Percentiles rank a stretch among this genome's conserved stretches.
phyloP scores from a whole-genome alignment of 768 basidiomycete genomes.

The Myochromella boudieri region DNA sequence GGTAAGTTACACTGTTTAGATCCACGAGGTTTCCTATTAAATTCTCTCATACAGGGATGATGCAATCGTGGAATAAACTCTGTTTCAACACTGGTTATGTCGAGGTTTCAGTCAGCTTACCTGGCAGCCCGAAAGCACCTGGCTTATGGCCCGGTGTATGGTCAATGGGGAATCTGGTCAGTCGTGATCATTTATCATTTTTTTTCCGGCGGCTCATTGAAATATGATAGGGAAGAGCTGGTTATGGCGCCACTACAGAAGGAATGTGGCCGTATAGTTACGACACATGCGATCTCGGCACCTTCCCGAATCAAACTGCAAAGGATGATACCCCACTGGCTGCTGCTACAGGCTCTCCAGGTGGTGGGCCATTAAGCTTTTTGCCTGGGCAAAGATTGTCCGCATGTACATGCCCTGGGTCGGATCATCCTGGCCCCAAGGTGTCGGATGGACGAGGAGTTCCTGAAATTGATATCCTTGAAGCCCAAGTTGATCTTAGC shows the following conservation, averaged over 20 bases:
- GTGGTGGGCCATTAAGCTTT: conserved; percentile 63
- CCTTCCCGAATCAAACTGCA: conserved; percentile 77
- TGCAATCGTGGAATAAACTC: conserved; percentile 91
- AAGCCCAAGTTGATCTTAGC: conserved; percentile 68
- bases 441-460: conserved; percentile 69
- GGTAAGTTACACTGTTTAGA: conserved; percentile 48
- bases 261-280: conserved; percentile 88
- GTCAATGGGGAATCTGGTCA: conserved; percentile 75
- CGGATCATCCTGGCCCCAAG: conserved; percentile 87
- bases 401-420: conserved; percentile 83
- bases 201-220: background rate
- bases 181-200: conserved; percentile 10
- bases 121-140: conserved; percentile 56
- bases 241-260: conserved; percentile 88
- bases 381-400: conserved; percentile 87
- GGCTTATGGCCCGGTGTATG: conserved; percentile 88
- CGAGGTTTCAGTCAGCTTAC: conserved; percentile 78
- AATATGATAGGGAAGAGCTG: conserved; percentile 64
- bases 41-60: conserved; percentile 45
- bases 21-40: conserved; percentile 11
- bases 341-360: conserved; percentile 49
- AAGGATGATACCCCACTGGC: conserved; percentile 57
- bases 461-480: conserved; percentile 92
- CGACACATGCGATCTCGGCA: conserved; percentile 83
- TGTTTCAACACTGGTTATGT: conserved; percentile 94